These are phyloP conservation scores for Colletotrichum zoysiae DNA, from an alignment of 2,329 filamentous ascomycete genomes.

Conservation along the genomic window DNA sequence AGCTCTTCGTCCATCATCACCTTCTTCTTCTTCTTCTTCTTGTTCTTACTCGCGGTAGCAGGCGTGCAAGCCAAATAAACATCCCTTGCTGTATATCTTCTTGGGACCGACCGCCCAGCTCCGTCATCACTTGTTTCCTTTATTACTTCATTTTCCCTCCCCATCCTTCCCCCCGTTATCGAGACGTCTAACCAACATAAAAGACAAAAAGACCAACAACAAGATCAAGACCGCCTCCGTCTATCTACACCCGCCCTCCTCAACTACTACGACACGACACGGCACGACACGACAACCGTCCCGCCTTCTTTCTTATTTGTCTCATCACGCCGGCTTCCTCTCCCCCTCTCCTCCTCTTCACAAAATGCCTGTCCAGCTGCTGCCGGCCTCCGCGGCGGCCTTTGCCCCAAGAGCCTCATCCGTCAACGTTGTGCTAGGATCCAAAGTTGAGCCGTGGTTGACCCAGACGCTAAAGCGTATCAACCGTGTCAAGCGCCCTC, in stretches of 20 bases:
- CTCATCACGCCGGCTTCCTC: conserved; percentile 28
- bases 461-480: conserved; percentile 97
- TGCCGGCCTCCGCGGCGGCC: conserved; percentile 94
- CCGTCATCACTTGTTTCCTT: conserved; percentile 59
- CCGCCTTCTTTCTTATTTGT: conserved; percentile 12
- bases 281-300: conserved; percentile 28
- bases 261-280: neutral
- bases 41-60: conserved; percentile 69
- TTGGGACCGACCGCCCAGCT: conserved; percentile 69
- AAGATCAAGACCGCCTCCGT: neutral
- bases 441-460: conserved; percentile 95
- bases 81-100: conserved; percentile 57
- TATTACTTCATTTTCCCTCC: conserved; percentile 54
- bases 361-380: conserved; percentile 90
- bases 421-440: conserved; percentile 93
- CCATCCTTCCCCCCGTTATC: conserved; percentile 34
- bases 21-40: conserved; percentile 69
- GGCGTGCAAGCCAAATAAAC: conserved; percentile 67
- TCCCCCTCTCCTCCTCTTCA: conserved; percentile 41
- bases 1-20: conserved; percentile 64
- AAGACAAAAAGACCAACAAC: conserved; percentile 11
- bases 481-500: conserved; percentile 94
- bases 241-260: neutral
- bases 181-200: conserved; percentile 7
- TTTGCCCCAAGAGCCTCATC: conserved; percentile 92